Conservation (phyloP, 2,329 filamentous ascomycete genomes). For the Apiospora koreana region DNA sequence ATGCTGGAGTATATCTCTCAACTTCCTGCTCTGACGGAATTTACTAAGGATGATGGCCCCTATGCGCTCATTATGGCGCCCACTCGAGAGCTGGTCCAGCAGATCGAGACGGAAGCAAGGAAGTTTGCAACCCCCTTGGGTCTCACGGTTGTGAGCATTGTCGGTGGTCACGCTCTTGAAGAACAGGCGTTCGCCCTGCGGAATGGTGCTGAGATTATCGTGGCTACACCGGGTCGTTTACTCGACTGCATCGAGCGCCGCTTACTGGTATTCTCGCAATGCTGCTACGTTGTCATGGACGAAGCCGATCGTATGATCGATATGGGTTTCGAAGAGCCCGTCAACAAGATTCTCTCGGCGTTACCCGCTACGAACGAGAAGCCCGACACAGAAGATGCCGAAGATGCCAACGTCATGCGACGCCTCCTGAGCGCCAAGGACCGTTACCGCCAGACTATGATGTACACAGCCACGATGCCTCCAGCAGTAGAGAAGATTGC, state of each 20-base stretch:
- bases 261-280: conserved; percentile 89
- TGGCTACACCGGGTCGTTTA: conserved; percentile 95
- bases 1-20: conserved; percentile 93
- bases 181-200: conserved; percentile 89
- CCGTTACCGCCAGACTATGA: conserved; percentile 96
- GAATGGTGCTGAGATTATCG: conserved; percentile 95
- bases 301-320: conserved; percentile 99
- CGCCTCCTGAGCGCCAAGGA: conserved; percentile 69
- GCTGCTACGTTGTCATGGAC: conserved; percentile 99
- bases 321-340: conserved; percentile 93
- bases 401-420: conserved; percentile 85
- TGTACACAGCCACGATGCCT: conserved; percentile 99
- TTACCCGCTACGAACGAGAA: conserved; percentile 93
- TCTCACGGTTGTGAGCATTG: conserved; percentile 93
- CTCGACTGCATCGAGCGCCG: conserved; percentile 96
- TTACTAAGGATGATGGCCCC: conserved; percentile 89
- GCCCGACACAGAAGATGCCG: conserved; percentile 88
- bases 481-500: conserved; percentile 89
- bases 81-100: conserved; percentile 94
- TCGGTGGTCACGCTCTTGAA: conserved; percentile 95
- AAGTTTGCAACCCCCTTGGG: conserved; percentile 91
- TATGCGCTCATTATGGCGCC: conserved; percentile 97
- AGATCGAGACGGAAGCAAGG: conserved; percentile 90
- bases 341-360: conserved; percentile 96
- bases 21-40: conserved; percentile 79